These are phyloP conservation scores for Fraxinus pennsylvanica DNA, from an alignment of 257 asterid genomes.

Conservation along the genomic window DNA sequence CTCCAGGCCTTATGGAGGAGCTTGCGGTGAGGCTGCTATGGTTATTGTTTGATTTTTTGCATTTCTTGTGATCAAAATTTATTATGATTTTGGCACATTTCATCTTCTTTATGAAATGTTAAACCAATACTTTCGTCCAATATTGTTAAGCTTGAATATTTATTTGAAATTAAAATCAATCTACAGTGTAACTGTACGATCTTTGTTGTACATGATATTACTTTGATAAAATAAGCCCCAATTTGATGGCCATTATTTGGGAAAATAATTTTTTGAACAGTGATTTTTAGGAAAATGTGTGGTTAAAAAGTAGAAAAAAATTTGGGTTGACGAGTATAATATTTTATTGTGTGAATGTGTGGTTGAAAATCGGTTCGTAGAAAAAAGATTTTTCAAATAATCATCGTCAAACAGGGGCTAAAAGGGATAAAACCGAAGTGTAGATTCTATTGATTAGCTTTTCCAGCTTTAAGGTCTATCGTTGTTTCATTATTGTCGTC, in stretches of 20 bases:
- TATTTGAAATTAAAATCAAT: too few species aligned
- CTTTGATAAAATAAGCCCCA: neutral
- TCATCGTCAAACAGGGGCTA: too few species aligned
- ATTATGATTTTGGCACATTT: neutral
- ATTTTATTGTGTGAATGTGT: too few species aligned
- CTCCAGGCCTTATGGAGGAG: constrained; percentile 72
- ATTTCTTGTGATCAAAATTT: neutral
- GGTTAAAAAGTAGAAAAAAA: too few species aligned
- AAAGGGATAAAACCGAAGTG: neutral
- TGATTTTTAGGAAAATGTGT: too few species aligned
- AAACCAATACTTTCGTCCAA: neutral
- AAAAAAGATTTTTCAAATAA: too few species aligned
- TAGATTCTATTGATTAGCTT: neutral
- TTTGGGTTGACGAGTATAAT: too few species aligned
- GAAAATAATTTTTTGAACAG: too few species aligned
- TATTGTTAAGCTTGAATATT: neutral
- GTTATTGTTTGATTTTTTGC: constrained; percentile 39
- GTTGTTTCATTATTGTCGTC: neutral
- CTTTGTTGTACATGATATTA: too few species aligned
- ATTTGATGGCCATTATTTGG: too few species aligned
- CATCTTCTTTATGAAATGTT: neutral
- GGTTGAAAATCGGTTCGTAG: too few species aligned
- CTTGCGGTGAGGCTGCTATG: constrained; percentile 80
- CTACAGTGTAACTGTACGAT: too few species aligned
- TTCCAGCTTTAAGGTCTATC: neutral